phyloP scores from a whole-genome alignment of 2,329 filamentous ascomycete species.

The Fusarium duplospermum region DNA sequence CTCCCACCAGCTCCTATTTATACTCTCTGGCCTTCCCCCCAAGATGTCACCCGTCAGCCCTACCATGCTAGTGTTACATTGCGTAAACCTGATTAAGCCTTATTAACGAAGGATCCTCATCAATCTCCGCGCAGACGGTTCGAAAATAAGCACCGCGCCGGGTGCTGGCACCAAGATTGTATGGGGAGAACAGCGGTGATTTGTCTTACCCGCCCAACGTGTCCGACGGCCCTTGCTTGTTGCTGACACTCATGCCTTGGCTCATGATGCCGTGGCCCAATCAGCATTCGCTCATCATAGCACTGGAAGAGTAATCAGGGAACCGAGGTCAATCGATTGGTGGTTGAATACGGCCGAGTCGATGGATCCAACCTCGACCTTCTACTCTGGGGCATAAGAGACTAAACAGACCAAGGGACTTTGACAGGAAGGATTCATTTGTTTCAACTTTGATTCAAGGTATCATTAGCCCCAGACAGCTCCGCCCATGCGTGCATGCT shows the following conservation, averaged over 20 bases:
- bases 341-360: neutral
- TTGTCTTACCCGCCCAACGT: neutral
- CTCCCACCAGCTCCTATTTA: neutral
- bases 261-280: neutral
- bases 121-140: neutral
- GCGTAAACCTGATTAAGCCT: neutral
- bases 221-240: neutral
- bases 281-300: neutral
- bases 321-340: neutral
- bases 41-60: neutral
- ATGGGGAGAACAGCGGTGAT: neutral
- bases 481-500: slow-evolving; percentile 16
- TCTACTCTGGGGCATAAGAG: neutral
- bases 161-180: neutral
- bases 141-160: neutral
- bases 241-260: neutral
- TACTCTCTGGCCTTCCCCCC: neutral
- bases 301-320: neutral
- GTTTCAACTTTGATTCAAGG: slow-evolving; percentile 20
- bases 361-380: neutral
- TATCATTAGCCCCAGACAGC: slow-evolving; percentile 37
- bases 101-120: neutral
- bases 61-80: neutral
- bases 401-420: neutral
- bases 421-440: neutral